Evolutionary conservation across 352 stramenopile genomes (phyloP), one percentile per base, ranked within the genome.

Genomic region (Pythium brachiatum): DNA sequence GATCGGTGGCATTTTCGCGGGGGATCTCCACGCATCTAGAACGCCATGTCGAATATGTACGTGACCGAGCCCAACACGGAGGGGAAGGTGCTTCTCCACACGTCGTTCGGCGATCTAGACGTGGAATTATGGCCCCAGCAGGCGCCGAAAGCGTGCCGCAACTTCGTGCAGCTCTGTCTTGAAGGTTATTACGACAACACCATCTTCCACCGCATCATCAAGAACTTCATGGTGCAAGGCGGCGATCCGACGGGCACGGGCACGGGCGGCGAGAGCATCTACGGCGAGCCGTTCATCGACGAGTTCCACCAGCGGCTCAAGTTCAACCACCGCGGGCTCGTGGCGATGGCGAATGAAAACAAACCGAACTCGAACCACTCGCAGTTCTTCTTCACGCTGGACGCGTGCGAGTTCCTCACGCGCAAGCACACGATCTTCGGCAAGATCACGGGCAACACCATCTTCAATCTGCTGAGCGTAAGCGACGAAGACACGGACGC

Each of bases 371-470:
- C 88, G 27, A 98, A 96, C 64, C 78, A 88, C 62, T 93, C 78
- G 70, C 97, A 99, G 76, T 99, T 99, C 78, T 99, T 99, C 78
- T 92, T 99, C 63, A 99, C 96, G 26, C 76, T 99, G 29, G 94
- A 98, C 57, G 88, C 92, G 53, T 96, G 92, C 52, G 81, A 97
- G 20, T 98, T 97, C 74, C 76, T 99, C 20, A 85, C 98, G 67
- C 83, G 85, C 29, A 98, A 99, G 69, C 92, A 99, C 76, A 98
- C 97, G 34, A 97, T 98, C 57, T 92, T 92, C 39, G 83, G 82
- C 78, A 91, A 91, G 64, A 83, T 99, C 62, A 92, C 82, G 5
- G 97, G 97, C 23, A 96, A 97, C 71, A 99, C 97, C 21, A 96
- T 99, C 52, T 99, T 99, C 77, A 99, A 99, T 75, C 74, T 98